Evolutionary conservation across 495 filamentous ascomycete species (phyloP).

Genomic region (Neurospora sp.): DNA sequence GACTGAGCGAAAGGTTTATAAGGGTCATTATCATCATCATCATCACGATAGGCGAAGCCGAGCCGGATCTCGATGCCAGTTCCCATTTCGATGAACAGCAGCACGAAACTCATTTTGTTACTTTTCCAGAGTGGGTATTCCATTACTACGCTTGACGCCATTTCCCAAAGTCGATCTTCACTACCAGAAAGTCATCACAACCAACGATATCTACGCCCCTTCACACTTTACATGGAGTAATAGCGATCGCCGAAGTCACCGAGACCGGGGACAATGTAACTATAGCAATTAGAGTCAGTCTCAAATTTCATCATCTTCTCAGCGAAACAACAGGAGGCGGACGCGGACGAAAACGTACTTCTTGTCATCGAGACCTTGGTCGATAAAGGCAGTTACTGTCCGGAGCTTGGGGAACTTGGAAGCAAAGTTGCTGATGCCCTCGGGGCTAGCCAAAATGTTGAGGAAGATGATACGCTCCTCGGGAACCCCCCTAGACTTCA

Average conservation of each 20-base stretch:
- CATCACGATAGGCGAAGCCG: not conserved
- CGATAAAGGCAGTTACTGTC: constrained; percentile 94
- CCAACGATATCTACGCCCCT: not conserved
- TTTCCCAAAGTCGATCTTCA: not conserved
- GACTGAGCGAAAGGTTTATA: not conserved
- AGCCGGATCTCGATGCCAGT: not conserved
- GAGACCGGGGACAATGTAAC: constrained; percentile 91
- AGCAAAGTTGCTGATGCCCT: constrained; percentile 83
- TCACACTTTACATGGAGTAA: constrained; percentile 63
- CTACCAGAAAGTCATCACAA: not conserved
- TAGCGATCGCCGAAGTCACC: constrained; percentile 97
- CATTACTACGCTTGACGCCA: not conserved
- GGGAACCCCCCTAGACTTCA: constrained; percentile 81
- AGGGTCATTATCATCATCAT: not conserved
- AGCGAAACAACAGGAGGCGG: constrained; percentile 5
- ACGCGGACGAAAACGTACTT: constrained; percentile 51
- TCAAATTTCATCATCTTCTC: constrained; percentile 6
- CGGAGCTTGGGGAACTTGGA: constrained; percentile 83
- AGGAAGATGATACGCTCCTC: constrained; percentile 93
- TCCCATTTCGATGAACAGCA: not conserved
- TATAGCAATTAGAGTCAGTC: constrained; percentile 26
- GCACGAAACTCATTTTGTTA: not conserved
- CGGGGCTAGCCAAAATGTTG: constrained; percentile 90
- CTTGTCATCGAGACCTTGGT: constrained; percentile 87
- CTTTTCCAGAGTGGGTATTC: not conserved